Evolutionary conservation across 116 monocot genomes (phyloP).

Genomic region (Iris pallida): DNA sequence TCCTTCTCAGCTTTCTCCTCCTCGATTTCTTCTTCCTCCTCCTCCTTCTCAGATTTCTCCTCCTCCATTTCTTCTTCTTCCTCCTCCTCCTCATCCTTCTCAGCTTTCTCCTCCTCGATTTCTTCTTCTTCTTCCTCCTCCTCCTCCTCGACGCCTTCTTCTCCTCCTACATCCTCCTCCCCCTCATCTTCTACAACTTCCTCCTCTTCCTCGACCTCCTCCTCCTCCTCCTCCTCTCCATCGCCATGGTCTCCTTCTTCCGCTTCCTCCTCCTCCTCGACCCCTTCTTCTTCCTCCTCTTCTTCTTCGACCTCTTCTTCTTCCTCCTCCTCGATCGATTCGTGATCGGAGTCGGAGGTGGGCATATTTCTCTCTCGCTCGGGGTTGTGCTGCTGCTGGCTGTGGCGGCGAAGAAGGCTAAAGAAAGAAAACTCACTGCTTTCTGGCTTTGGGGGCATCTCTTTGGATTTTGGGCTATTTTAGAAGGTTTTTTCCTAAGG

Average conservation of each 20-base stretch:
- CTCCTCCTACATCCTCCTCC: not conserved
- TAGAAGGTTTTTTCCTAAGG: too few species aligned
- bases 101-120: not conserved
- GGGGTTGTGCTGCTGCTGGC: not conserved
- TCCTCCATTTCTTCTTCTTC: not conserved
- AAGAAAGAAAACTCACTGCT: not conserved
- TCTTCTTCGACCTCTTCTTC: not conserved
- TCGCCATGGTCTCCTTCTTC: not conserved
- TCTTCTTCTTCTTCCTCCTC: not conserved
- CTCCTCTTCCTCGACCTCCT: not conserved
- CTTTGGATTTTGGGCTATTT: too few species aligned
- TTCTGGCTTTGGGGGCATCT: too few species aligned
- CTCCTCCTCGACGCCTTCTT: not conserved
- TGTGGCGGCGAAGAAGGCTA: not conserved
- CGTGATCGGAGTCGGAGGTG: too few species aligned
- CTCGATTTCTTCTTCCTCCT: not conserved
- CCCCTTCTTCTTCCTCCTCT: not conserved
- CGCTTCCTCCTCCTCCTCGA: not conserved
- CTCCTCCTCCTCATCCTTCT: not conserved
- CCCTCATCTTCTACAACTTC: not conserved
- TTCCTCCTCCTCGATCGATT: not conserved
- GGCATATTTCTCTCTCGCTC: too few species aligned
- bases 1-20: not conserved
- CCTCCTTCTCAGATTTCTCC: not conserved
- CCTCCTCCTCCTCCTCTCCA: too few species aligned